Conservation (phyloP, 306 rosid species). For the Hippophae rhamnoides region DNA sequence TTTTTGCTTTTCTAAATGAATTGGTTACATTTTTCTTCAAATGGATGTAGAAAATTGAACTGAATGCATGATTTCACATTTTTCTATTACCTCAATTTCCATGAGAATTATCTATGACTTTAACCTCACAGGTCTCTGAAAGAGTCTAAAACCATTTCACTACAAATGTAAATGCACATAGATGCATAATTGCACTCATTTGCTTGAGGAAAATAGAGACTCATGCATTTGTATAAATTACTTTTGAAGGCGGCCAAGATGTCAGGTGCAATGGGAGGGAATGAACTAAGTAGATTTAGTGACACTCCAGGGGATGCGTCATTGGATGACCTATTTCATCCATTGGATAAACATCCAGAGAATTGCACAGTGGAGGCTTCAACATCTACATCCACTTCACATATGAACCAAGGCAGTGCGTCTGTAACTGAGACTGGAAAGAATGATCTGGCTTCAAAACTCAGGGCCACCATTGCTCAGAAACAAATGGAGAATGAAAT, state of each 20-base stretch:
- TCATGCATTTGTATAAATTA: slow-evolving; percentile 24
- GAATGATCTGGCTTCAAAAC: slow-evolving; percentile 84
- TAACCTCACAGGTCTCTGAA: slow-evolving; percentile 1
- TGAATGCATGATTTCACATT: not conserved
- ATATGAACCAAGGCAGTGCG: slow-evolving; percentile 39
- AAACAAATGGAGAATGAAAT: slow-evolving; percentile 82
- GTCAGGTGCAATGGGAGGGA: slow-evolving; percentile 48
- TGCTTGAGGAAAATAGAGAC: not conserved
- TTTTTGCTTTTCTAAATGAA: too few relatives aligned
- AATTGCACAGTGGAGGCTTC: slow-evolving; percentile 66
- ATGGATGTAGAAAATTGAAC: not conserved
- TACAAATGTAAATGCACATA: not conserved
- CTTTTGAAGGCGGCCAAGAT: slow-evolving; percentile 61
- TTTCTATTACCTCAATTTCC: not conserved
- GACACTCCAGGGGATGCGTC: slow-evolving; percentile 98
- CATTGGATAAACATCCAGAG: slow-evolving; percentile 58
- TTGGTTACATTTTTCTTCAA: too few relatives aligned
- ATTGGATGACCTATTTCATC: slow-evolving; percentile 86
- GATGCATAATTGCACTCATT: too few relatives aligned
- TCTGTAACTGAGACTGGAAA: slow-evolving; percentile 52
- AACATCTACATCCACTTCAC: slow-evolving; percentile 62
- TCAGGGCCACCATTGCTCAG: slow-evolving; percentile 90
- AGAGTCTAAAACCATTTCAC: slow-evolving; percentile 9
- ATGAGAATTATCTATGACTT: not conserved
- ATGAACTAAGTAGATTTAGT: slow-evolving; percentile 88